Evolutionary conservation across 495 filamentous ascomycete species (phyloP).

Genomic region (Hypoxylon crocopeplum): DNA sequence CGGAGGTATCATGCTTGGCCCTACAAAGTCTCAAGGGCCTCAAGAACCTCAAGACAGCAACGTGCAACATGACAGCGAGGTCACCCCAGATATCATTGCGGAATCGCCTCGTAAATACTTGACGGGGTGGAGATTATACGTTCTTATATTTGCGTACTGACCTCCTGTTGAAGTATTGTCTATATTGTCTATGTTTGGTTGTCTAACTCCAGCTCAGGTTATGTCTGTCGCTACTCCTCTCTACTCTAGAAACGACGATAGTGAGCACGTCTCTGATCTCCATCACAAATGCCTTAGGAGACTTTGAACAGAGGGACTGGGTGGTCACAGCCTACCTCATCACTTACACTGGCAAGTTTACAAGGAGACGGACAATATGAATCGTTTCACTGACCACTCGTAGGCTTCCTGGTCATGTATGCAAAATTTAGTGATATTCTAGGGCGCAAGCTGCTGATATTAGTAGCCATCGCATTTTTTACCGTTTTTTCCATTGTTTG

Average conservation of each 20-base stretch:
- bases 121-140: slow-evolving; percentile 55
- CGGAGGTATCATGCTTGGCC: slow-evolving; percentile 13
- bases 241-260: slow-evolving; percentile 63
- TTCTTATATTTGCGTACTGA: slow-evolving; percentile 48
- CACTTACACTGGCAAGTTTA: slow-evolving; percentile 59
- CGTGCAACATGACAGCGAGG: slow-evolving; percentile 1
- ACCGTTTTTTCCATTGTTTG: slow-evolving; percentile 61
- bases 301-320: slow-evolving; percentile 60
- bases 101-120: slow-evolving; percentile 39
- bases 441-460: slow-evolving; percentile 53
- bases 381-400: background rate
- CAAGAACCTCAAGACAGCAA: slow-evolving; percentile 12
- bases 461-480: slow-evolving; percentile 55
- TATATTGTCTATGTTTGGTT: background rate
- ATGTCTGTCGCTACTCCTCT: slow-evolving; percentile 56
- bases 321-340: slow-evolving; percentile 64
- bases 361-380: background rate
- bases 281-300: slow-evolving; percentile 59
- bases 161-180: background rate
- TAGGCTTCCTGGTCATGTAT: slow-evolving; percentile 59
- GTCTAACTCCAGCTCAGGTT: slow-evolving; percentile 44
- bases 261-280: slow-evolving; percentile 64
- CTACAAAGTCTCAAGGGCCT: slow-evolving; percentile 5
- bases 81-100: background rate
- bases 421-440: slow-evolving; percentile 61